A percentile compares a stretch with the other conserved stretches of the same genome.
phyloP scores from a whole-genome alignment of 352 stramenopile genomes.

The Pythium dissimile region DNA sequence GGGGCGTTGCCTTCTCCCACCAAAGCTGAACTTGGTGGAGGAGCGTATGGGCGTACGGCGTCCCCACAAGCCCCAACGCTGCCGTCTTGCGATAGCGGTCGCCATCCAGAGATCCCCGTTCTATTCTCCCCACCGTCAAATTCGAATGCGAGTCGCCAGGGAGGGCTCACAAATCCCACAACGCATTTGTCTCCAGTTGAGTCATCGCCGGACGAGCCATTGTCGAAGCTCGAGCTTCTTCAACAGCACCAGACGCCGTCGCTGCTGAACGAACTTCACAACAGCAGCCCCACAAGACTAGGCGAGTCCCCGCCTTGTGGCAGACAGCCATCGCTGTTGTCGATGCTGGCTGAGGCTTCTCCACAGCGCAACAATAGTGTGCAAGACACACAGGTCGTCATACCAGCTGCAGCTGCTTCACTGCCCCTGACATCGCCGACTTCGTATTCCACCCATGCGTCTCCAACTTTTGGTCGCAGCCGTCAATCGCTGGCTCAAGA shows the following conservation, averaged over 20 bases:
- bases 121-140: conserved; percentile 10
- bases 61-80: background rate
- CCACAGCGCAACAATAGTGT: background rate
- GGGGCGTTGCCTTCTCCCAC: background rate
- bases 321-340: conserved; percentile 20
- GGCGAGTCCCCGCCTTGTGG: background rate
- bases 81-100: background rate
- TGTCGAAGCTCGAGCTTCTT: conserved; percentile 11
- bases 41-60: too few species aligned
- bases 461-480: background rate
- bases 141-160: background rate
- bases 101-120: background rate
- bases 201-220: background rate
- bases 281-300: background rate
- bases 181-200: background rate
- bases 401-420: background rate
- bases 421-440: conserved; percentile 13
- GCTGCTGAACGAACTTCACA: background rate
- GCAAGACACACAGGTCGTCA: background rate
- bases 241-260: conserved; percentile 4
- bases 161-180: conserved; percentile 10
- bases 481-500: background rate
- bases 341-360: conserved; percentile 16
- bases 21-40: too few species aligned
- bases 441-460: conserved; percentile 4